These are phyloP conservation scores for Pyrenula massariospora DNA, from an alignment of 495 filamentous ascomycete species.

Conservation along the genomic window DNA sequence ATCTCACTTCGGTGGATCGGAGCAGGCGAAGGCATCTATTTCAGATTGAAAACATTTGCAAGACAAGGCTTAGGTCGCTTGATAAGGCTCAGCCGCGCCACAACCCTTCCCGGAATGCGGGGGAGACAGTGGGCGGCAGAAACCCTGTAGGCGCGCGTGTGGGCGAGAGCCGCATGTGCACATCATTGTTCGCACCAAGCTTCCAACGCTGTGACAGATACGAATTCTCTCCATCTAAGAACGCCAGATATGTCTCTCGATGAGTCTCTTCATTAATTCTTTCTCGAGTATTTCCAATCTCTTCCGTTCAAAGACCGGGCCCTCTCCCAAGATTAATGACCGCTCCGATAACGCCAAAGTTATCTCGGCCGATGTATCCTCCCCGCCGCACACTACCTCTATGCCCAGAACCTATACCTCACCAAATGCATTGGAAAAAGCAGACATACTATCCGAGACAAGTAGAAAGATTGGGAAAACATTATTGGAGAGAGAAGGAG, in stretches of 20 bases:
- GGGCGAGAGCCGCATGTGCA: neutral
- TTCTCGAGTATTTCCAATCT: neutral
- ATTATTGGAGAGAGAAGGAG: neutral
- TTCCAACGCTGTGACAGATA: neutral
- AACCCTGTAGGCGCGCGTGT: neutral
- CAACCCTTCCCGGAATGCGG: neutral
- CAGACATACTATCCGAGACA: neutral
- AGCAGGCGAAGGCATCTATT: neutral
- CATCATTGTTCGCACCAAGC: neutral
- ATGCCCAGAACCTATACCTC: neutral
- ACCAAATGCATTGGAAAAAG: neutral
- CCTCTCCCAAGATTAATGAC: neutral
- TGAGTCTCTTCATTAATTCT: neutral
- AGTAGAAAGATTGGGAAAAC: neutral
- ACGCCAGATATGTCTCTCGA: neutral
- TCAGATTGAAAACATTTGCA: neutral
- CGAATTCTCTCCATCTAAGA: neutral
- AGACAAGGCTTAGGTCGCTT: neutral
- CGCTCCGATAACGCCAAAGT: neutral
- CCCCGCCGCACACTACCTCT: neutral
- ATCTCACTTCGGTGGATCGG: too few relatives aligned
- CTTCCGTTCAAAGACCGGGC: neutral
- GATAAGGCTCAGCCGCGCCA: neutral
- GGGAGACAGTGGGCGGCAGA: neutral
- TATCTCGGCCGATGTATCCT: neutral